A percentile compares a stretch with the other conserved stretches of the same genome.
Conservation (phyloP, 768 basidiomycete genomes). For the Suillus clintonianus region DNA sequence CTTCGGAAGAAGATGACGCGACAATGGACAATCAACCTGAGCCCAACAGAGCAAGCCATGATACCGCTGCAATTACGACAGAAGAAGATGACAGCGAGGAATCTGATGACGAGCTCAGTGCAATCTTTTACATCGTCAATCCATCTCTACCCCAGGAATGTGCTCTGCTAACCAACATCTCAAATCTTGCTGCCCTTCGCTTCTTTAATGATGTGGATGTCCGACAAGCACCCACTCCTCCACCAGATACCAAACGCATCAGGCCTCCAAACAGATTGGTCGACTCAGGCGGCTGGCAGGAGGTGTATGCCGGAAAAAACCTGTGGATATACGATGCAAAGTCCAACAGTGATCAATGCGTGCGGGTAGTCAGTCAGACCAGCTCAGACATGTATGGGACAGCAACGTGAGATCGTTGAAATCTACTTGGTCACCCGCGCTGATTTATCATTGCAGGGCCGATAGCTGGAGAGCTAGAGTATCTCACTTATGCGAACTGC, state of each 20-base stretch:
- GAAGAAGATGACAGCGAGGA: conserved; percentile 22
- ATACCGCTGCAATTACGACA: conserved; percentile 21
- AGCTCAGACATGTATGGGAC: conserved; percentile 70
- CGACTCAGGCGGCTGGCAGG: conserved; percentile 68
- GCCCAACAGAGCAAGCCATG: conserved; percentile 17
- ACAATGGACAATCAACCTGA: conserved; percentile 20
- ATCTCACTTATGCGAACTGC: conserved; percentile 71
- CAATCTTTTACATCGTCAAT: conserved; percentile 57
- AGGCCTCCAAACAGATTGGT: conserved; percentile 58
- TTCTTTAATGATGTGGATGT: conserved; percentile 74
- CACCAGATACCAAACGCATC: conserved; percentile 46
- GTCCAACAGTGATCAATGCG: conserved; percentile 69
- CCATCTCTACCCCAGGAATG: conserved; percentile 45
- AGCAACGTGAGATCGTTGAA: conserved; percentile 61
- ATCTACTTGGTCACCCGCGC: background rate
- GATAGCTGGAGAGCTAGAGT: conserved; percentile 82
- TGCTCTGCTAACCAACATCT: conserved; percentile 46
- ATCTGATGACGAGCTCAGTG: conserved; percentile 35
- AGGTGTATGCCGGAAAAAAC: conserved; percentile 66
- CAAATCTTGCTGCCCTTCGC: conserved; percentile 67
- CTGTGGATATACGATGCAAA: conserved; percentile 75
- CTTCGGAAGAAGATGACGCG: conserved; percentile 21
- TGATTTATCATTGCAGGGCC: conserved; percentile 47
- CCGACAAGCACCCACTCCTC: conserved; percentile 50
- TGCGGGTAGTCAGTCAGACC: conserved; percentile 60